Percentiles rank a stretch among this genome's conserved stretches.
These are phyloP conservation scores for Saccharomycopsis amapae DNA, from an alignment of 805 yeast species.

Conservation along the genomic window DNA sequence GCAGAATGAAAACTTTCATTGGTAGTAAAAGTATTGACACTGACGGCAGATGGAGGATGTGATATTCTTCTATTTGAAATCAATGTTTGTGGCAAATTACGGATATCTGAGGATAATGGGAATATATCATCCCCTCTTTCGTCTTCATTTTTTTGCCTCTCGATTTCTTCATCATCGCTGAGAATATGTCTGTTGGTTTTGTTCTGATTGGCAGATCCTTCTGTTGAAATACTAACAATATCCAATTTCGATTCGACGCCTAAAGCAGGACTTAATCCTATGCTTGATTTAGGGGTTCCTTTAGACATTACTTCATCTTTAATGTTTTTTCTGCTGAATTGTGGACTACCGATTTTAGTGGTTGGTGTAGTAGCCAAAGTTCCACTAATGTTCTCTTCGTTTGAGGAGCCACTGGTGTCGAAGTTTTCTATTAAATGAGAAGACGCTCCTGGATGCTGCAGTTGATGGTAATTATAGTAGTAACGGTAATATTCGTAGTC, in stretches of 20 bases:
- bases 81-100: no score
- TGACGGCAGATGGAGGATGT: conserved; percentile 7
- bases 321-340: conserved; percentile 3
- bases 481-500: conserved; percentile 22
- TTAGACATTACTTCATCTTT: conserved; percentile 5
- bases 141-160: conserved; percentile 12
- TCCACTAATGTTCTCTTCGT: conserved; percentile 1
- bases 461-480: conserved; percentile 21
- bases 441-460: conserved; percentile 17
- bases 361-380: not conserved
- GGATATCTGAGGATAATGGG: not conserved
- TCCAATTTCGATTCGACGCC: conserved; percentile 2
- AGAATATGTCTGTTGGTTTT: conserved; percentile 1
- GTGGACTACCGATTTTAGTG: not conserved
- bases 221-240: conserved; percentile 6
- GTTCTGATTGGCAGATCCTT: not conserved
- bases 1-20: conserved; percentile 21
- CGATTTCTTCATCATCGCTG: conserved; percentile 17
- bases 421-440: conserved; percentile 20
- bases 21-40: conserved; percentile 15
- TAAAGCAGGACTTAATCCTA: not conserved
- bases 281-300: not conserved
- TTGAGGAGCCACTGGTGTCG: conserved; percentile 14
- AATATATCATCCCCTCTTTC: not conserved
- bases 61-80: conserved; percentile 5